phyloP scores from a whole-genome alignment of 768 basidiomycete genomes.

The Hericium alpestre region DNA sequence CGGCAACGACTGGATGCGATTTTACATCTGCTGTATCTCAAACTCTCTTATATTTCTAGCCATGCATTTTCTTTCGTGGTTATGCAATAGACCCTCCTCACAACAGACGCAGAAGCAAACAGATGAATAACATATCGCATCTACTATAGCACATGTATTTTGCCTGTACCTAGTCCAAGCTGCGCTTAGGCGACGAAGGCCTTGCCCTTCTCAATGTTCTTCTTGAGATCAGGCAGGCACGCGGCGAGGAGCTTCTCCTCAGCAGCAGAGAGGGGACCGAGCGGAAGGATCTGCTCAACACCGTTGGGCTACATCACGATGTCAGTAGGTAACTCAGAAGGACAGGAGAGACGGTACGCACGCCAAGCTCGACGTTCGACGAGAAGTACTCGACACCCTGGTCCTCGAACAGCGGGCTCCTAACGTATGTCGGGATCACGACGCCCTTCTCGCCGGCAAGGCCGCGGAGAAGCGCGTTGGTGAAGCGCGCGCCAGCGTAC shows the following conservation, averaged over 20 bases:
- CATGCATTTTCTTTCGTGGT: not conserved
- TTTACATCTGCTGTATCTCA: not conserved
- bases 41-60: not conserved
- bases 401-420: slow-evolving; percentile 74
- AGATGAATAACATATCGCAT: slow-evolving; percentile 1
- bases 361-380: slow-evolving; percentile 86
- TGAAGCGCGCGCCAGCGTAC: slow-evolving; percentile 66
- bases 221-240: slow-evolving; percentile 86
- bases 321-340: slow-evolving; percentile 6
- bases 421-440: slow-evolving; percentile 77
- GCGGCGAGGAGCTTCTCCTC: slow-evolving; percentile 83
- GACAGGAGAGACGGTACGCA: slow-evolving; percentile 28
- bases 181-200: slow-evolving; percentile 42
- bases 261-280: slow-evolving; percentile 68
- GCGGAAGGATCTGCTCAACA: slow-evolving; percentile 83
- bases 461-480: slow-evolving; percentile 49
- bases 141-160: slow-evolving; percentile 6
- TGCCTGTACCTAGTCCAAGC: slow-evolving; percentile 2
- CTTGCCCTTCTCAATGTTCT: slow-evolving; percentile 96
- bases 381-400: slow-evolving; percentile 94
- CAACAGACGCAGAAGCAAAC: not conserved
- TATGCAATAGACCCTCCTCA: not conserved
- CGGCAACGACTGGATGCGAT: not conserved
- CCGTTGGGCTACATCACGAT: slow-evolving; percentile 49
- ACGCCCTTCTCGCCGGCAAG: slow-evolving; percentile 59